Evolutionary conservation across 2,329 filamentous ascomycete species (phyloP).

Genomic region (Verticillium albo-atrum): DNA sequence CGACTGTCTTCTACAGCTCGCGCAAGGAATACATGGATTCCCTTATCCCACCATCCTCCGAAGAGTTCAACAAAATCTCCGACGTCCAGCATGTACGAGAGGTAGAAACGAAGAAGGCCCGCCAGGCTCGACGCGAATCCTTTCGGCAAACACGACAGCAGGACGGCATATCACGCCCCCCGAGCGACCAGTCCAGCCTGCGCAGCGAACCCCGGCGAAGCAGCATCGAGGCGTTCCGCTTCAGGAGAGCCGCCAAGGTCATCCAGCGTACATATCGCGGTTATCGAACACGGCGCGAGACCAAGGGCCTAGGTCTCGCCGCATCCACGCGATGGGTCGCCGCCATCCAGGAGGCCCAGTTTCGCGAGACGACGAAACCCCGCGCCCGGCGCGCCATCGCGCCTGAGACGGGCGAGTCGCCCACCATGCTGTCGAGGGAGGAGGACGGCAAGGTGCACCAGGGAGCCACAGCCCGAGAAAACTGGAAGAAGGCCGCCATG

Average conservation of each 20-base stretch:
- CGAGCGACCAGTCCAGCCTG: slow-evolving; percentile 5
- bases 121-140: slow-evolving; percentile 29
- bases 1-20: slow-evolving; percentile 6
- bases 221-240: slow-evolving; percentile 16
- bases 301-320: slow-evolving; percentile 64
- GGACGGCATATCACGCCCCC: slow-evolving; percentile 10
- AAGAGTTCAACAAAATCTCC: slow-evolving; percentile 44
- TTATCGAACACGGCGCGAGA: slow-evolving; percentile 66
- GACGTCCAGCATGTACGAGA: slow-evolving; percentile 43
- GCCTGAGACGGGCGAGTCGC: slow-evolving; percentile 5
- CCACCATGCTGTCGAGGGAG: slow-evolving; percentile 6
- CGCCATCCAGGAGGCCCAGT: slow-evolving; percentile 55
- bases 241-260: slow-evolving; percentile 44
- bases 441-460: background rate
- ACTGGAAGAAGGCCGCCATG: slow-evolving; percentile 71
- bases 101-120: slow-evolving; percentile 34
- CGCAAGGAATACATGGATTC: slow-evolving; percentile 46
- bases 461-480: slow-evolving; percentile 47
- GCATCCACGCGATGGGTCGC: slow-evolving; percentile 69
- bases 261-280: slow-evolving; percentile 74
- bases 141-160: slow-evolving; percentile 20
- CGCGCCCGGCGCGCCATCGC: slow-evolving; percentile 24
- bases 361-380: slow-evolving; percentile 45
- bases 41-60: slow-evolving; percentile 39
- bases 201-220: slow-evolving; percentile 2